Evolutionary conservation across 257 asterid species (phyloP), one percentile per base, ranked within the genome.

Genomic region (Fraxinus excelsior): DNA sequence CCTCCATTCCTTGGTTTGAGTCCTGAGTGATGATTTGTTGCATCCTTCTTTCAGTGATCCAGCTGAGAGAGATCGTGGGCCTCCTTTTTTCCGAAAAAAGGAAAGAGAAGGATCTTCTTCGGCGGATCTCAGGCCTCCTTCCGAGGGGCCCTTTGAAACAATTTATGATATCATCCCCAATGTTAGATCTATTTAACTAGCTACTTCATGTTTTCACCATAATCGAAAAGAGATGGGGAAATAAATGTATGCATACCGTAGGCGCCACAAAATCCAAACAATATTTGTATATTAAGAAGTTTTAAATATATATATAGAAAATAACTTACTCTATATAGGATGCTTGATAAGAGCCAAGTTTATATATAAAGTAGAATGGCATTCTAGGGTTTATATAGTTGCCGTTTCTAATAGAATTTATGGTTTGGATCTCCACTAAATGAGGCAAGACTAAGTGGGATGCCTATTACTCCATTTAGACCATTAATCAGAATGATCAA

Each of bases 361-460:
- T 14, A 40, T 23, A 69, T 44, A 65, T 34, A 35, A 35, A 31
- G 51, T 79, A 65, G 38, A 37, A 5, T 28, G 44, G 49, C 2
- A 58, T 37, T 25, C 4, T 35, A 72, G 82, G 75, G 82, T 37
- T 84, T 49, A 75, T 77, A 80, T 84, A 78, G 78, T 31, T 35
- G 51, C 60, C 65, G 6, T 66, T 77, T 67, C 23, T 60, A 32
- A 73, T 75, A 35, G 40, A 35, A 35, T 35, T 35, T 35, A 35
- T 76, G 11, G 79, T 80, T 85, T 83, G 83, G 73, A 60, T 73
- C 9, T 35, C 40, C 40, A 35, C 40, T 35, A 35, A 35, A 35
- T 35, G 40, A 35, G 40, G 40, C 40, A 35, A 35, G 40, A 75
- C 37, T 11, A 81, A 85, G 93, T 90, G 96, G 94, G 74, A 34